Conservation (phyloP, 371 early-diverging fungal genomes). For the Rhizopus microsporus region DNA sequence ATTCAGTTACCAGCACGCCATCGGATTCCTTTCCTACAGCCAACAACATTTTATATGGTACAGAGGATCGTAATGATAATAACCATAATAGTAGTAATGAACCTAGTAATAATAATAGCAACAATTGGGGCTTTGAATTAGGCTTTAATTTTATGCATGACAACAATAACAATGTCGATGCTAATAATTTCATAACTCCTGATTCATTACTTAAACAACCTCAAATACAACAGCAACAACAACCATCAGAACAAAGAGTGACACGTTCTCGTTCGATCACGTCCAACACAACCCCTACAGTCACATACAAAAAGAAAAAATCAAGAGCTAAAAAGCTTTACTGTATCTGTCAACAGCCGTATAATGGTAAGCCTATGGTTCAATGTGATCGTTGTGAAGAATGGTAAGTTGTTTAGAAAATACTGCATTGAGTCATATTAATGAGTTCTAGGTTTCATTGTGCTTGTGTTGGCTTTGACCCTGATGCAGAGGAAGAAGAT, state of each 20-base stretch:
- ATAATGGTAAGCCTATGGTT: slow-evolving; percentile 78
- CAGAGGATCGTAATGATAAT: slow-evolving; percentile 4
- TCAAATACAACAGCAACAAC: slow-evolving; percentile 5
- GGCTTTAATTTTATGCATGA: background rate
- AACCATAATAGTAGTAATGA: slow-evolving; percentile 1
- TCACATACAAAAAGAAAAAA: slow-evolving; percentile 17
- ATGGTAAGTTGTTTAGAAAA: slow-evolving; percentile 51
- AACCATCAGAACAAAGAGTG: background rate
- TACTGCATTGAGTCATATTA: slow-evolving; percentile 5
- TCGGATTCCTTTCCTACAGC: background rate
- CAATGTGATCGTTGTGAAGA: slow-evolving; percentile 75
- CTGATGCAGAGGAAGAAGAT: slow-evolving; percentile 58
- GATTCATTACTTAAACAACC: slow-evolving; percentile 19
- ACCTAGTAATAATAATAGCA: slow-evolving; percentile 3
- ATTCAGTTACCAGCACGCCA: slow-evolving; percentile 17
- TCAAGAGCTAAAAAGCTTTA: slow-evolving; percentile 61
- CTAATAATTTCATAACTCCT: slow-evolving; percentile 18
- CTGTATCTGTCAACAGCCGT: slow-evolving; percentile 71
- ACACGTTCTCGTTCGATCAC: slow-evolving; percentile 8
- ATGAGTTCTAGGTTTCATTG: slow-evolving; percentile 69
- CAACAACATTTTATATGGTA: slow-evolving; percentile 1
- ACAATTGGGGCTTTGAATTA: slow-evolving; percentile 13
- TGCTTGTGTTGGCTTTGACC: slow-evolving; percentile 66
- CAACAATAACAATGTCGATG: slow-evolving; percentile 1
- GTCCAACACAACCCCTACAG: background rate